phyloP scores from a whole-genome alignment of 2,329 filamentous ascomycete genomes.

The Colletotrichum sp. region DNA sequence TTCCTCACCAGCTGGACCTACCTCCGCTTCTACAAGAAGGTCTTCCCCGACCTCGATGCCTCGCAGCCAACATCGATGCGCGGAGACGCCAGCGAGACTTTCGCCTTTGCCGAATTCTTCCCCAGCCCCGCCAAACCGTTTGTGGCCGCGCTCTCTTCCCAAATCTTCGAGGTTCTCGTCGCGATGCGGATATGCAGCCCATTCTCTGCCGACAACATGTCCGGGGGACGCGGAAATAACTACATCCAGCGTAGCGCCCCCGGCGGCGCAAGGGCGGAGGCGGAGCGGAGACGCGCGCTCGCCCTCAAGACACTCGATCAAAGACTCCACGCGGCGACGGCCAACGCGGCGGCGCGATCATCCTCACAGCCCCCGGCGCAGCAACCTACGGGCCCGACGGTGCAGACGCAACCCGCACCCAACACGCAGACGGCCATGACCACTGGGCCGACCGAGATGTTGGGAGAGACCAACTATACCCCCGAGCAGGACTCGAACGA shows the following conservation, averaged over 20 bases:
- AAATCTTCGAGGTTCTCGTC: constrained; percentile 77
- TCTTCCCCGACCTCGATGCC: constrained; percentile 71
- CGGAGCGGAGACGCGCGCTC: constrained; percentile 85
- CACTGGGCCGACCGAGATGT: constrained; percentile 57
- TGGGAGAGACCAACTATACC: constrained; percentile 74
- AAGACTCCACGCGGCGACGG: constrained; percentile 82
- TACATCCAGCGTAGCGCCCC: constrained; percentile 61
- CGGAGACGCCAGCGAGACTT: constrained; percentile 94
- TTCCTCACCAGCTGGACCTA: constrained; percentile 94
- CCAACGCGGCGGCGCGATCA: constrained; percentile 45
- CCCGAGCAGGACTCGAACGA: constrained; percentile 61
- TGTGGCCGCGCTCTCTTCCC: constrained; percentile 74
- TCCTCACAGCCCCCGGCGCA: constrained; percentile 42
- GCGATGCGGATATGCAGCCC: constrained; percentile 80
- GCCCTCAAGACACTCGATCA: constrained; percentile 93
- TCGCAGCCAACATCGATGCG: constrained; percentile 69
- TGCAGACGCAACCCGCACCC: constrained; percentile 61
- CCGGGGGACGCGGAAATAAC: constrained; percentile 71
- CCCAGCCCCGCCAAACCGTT: constrained; percentile 82
- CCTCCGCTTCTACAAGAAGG: constrained; percentile 89
- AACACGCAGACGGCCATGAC: constrained; percentile 64
- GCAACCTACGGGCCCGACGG: constrained; percentile 54
- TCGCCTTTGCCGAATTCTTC: constrained; percentile 96
- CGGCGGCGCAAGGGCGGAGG: constrained; percentile 83
- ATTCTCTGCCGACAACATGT: constrained; percentile 82